These are phyloP conservation scores for Phytophthora cryptogea DNA, from an alignment of 352 stramenopile genomes.

Conservation along the genomic window DNA sequence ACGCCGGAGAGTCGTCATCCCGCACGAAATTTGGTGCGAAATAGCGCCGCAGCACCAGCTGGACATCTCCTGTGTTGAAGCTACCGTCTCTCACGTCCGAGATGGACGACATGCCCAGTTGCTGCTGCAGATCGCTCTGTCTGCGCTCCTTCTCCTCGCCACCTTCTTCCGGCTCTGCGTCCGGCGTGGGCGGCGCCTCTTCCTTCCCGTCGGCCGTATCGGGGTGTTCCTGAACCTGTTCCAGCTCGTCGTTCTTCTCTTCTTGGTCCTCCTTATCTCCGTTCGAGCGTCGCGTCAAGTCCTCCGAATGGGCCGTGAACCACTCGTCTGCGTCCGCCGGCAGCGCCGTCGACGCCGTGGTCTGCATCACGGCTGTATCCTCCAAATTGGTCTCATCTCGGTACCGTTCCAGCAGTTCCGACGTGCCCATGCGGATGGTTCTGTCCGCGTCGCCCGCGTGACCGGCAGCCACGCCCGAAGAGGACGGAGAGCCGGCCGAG, in stretches of 20 bases:
- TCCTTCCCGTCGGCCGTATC: slow-evolving; percentile 15
- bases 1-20: slow-evolving; percentile 53
- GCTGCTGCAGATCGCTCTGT: slow-evolving; percentile 28
- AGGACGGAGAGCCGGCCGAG: slow-evolving; percentile 24
- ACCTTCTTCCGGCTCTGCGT: slow-evolving; percentile 1
- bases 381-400: slow-evolving; percentile 33
- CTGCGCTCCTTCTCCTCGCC: slow-evolving; percentile 15
- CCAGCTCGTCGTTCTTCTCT: slow-evolving; percentile 13
- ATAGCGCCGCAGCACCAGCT: slow-evolving; percentile 52
- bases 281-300: slow-evolving; percentile 15
- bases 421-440: slow-evolving; percentile 31
- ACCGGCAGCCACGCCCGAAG: slow-evolving; percentile 1
- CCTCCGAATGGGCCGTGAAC: slow-evolving; percentile 34
- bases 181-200: slow-evolving; percentile 4
- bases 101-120: slow-evolving; percentile 12
- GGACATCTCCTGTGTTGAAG: slow-evolving; percentile 35
- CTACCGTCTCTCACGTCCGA: slow-evolving; percentile 16
- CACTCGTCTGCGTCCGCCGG: slow-evolving; percentile 34
- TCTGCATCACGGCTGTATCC: slow-evolving; percentile 27
- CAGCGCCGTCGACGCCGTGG: slow-evolving; percentile 24
- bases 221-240: slow-evolving; percentile 2
- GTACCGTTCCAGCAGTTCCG: slow-evolving; percentile 37
- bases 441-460: slow-evolving; percentile 10
- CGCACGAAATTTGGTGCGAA: slow-evolving; percentile 62
- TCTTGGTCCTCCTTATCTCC: slow-evolving; percentile 9